A percentile compares a stretch with the other conserved stretches of the same genome.
These are phyloP conservation scores for Saccharomyces kudriavzevii DNA, from an alignment of 805 yeast species.

Conservation along the genomic window DNA sequence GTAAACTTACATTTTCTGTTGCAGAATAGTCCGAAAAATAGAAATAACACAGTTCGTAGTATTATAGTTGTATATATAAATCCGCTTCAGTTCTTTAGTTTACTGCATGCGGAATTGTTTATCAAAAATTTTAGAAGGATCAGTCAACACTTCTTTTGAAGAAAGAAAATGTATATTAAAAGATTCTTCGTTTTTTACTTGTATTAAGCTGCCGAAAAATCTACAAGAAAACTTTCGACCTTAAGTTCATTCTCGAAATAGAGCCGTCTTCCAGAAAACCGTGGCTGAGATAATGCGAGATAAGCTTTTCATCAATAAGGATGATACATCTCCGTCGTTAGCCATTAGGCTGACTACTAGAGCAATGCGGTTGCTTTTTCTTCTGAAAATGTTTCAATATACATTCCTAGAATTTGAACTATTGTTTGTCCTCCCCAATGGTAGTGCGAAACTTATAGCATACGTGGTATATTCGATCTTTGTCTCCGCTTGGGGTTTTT, in stretches of 20 bases:
- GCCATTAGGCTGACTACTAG: background rate
- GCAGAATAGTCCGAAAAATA: too few species aligned
- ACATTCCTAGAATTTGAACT: background rate
- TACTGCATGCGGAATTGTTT: too few species aligned
- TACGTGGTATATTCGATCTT: background rate
- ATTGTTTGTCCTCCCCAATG: too few species aligned
- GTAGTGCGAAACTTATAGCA: too few species aligned
- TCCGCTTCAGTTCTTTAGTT: background rate
- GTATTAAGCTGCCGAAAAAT: too few species aligned
- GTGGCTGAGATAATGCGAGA: background rate
- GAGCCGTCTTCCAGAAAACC: background rate
- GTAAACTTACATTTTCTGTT: too few species aligned
- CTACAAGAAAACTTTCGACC: background rate
- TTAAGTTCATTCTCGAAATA: background rate
- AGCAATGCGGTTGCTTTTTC: background rate
- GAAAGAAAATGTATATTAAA: too few species aligned
- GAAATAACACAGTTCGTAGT: background rate
- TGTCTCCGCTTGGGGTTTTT: background rate
- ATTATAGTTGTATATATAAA: too few species aligned
- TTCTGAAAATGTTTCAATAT: background rate
- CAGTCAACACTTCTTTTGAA: too few species aligned
- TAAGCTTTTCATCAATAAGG: background rate
- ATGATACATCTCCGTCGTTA: background rate
- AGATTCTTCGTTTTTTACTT: too few species aligned
- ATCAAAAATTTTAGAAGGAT: background rate